Percentiles rank a stretch among this genome's conserved stretches.
These are phyloP conservation scores for Bipolaris sorokiniana DNA, from an alignment of 2,329 filamentous ascomycete species.

Conservation along the genomic window DNA sequence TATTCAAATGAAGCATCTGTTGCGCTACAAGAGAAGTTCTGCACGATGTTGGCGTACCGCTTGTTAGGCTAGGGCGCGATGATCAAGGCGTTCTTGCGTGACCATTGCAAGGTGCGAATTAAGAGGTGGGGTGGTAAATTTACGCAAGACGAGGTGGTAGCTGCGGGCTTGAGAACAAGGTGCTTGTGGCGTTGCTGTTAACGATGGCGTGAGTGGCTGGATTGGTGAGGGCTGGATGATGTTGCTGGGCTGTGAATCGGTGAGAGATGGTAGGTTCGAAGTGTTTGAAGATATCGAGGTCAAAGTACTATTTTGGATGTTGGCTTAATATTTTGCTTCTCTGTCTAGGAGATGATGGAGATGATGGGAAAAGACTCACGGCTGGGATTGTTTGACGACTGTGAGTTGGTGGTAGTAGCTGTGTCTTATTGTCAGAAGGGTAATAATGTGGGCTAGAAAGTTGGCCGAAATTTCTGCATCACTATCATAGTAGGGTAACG, in stretches of 20 bases:
- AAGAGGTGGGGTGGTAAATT: constrained; percentile 42
- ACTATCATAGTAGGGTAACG: constrained; percentile 54
- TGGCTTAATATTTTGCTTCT: constrained; percentile 7
- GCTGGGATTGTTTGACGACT: neutral
- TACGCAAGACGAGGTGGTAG: constrained; percentile 53
- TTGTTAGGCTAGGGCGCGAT: constrained; percentile 55
- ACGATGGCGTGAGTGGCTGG: constrained; percentile 55
- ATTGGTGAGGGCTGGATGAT: constrained; percentile 58
- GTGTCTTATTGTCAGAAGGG: constrained; percentile 22
- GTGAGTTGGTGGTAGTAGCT: constrained; percentile 38
- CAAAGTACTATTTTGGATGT: constrained; percentile 40
- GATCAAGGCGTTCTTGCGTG: constrained; percentile 45
- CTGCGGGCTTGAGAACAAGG: constrained; percentile 59
- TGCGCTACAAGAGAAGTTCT: constrained; percentile 31
- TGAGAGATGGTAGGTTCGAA: constrained; percentile 39
- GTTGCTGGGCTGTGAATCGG: constrained; percentile 52
- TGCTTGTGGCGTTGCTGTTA: constrained; percentile 58
- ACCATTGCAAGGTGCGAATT: constrained; percentile 47
- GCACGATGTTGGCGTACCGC: constrained; percentile 44
- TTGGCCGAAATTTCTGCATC: constrained; percentile 45
- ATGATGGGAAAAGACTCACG: neutral
- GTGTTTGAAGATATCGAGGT: constrained; percentile 41
- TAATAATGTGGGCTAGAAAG: constrained; percentile 57
- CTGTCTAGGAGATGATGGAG: no score
- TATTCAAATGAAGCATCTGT: no score